phyloP scores from a whole-genome alignment of 371 early-diverging fungal genomes.

The Dipsacomyces acuminosporus region DNA sequence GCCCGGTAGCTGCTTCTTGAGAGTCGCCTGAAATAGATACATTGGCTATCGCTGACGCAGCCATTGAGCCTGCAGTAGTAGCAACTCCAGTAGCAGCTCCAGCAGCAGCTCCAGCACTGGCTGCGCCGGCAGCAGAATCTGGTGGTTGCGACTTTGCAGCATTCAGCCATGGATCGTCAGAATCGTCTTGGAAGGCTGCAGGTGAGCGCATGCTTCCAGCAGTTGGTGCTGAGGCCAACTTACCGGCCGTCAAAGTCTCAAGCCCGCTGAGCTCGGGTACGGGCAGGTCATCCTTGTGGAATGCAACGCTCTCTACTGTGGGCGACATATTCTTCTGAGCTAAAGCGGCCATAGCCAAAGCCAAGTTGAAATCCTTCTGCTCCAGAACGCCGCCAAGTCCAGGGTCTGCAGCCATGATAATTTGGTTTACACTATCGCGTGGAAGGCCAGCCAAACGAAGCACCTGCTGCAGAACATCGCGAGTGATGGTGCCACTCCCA shows the following conservation, averaged over 20 bases:
- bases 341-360: conserved; percentile 63
- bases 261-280: conserved; percentile 38
- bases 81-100: background rate
- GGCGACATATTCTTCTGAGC: conserved; percentile 75
- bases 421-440: conserved; percentile 33
- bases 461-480: conserved; percentile 32
- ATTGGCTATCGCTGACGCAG: conserved; percentile 13
- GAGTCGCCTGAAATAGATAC: conserved; percentile 5
- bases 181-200: conserved; percentile 7
- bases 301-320: conserved; percentile 50
- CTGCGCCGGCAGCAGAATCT: too few relatives aligned
- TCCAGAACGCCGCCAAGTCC: conserved; percentile 14
- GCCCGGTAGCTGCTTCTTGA: conserved; percentile 2
- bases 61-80: conserved; percentile 1
- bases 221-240: background rate
- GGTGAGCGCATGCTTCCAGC: background rate
- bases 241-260: conserved; percentile 15
- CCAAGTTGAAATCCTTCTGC: conserved; percentile 60
- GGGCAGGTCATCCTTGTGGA: conserved; percentile 52
- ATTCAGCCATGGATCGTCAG: conserved; percentile 47
- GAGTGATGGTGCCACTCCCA: conserved; percentile 36
- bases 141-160: conserved; percentile 10
- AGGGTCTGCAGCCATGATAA: conserved; percentile 36
- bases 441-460: conserved; percentile 31
- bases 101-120: too few relatives aligned